Evolutionary conservation across 768 basidiomycete genomes (phyloP), one percentile per base, ranked within the genome.

Genomic region (Boletus coccyginus): DNA sequence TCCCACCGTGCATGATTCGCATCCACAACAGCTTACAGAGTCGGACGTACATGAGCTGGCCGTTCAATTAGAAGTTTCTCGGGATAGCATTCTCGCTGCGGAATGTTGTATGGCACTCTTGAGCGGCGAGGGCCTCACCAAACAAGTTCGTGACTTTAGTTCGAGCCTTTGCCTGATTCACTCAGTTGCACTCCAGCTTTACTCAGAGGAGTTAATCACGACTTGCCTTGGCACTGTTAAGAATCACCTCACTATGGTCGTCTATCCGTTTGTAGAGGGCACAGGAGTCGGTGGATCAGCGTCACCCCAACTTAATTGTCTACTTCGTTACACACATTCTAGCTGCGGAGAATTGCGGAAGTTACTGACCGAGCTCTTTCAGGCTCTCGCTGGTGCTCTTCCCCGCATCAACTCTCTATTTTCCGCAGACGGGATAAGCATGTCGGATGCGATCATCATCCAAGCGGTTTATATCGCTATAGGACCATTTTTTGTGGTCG

Each of bases 371-470:
- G 89, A 92, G 60, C 79, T 86, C 8, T 90, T 92, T 61, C 88
- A 90, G 66, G 83, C 85, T 0, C 71, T 92, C 5, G 81, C 86
- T 1, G 80, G 86, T 2, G 80, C 87, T 5, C 73, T 97, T 13
- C 90, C 92, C 2, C 81, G 84, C 33, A 81, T 98, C 47, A 87
- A 87, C 57, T 77, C 78, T 12, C 79, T 98, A 33, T 78, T 98
- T 52, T 83, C 81, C 46, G 82, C 86, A 1, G 87, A 89, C 66
- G 77, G 80, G 56, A 80, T 87, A 60, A 75, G 62, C 54, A 74
- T 98, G 87, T 90, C 91, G 2, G 97, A 98, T 59, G 73, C 85
- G 1, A 90, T 98, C 62, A 90, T 98, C 65, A 97, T 98, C 49
- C 87, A 92, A 62, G 86, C 88, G 0, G 90, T 97, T 5, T 98